These are phyloP conservation scores for Ganoderma boninense DNA, from an alignment of 1,284 basidiomycete genomes.

Conservation along the genomic window DNA sequence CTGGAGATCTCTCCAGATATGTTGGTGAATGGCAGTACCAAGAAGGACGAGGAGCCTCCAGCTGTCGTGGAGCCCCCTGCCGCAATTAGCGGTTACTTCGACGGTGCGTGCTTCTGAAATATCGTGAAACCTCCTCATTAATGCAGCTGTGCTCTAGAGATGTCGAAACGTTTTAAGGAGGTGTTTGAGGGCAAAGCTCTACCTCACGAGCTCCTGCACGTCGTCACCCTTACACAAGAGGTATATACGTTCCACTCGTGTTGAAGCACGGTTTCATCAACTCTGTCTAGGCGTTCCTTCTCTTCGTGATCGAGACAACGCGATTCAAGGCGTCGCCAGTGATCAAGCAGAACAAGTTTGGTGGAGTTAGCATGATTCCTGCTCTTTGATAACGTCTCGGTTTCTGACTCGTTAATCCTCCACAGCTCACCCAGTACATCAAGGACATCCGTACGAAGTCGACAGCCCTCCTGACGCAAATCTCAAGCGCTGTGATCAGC, in stretches of 20 bases:
- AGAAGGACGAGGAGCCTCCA: conserved; percentile 76
- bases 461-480: conserved; percentile 58
- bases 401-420: conserved; percentile 11
- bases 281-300: conserved; percentile 64
- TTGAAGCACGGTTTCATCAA: background rate
- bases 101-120: conserved; percentile 48
- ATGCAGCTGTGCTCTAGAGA: conserved; percentile 48
- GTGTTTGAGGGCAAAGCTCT: conserved; percentile 48
- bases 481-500: conserved; percentile 60
- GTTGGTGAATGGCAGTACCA: conserved; percentile 56
- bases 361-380: conserved; percentile 51
- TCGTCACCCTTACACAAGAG: conserved; percentile 79
- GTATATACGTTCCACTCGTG: conserved; percentile 43
- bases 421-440: conserved; percentile 70
- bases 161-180: conserved; percentile 60
- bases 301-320: conserved; percentile 68
- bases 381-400: conserved; percentile 35
- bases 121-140: background rate
- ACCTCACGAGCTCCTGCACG: conserved; percentile 67
- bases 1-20: conserved; percentile 56
- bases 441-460: conserved; percentile 68
- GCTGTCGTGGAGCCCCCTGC: conserved; percentile 66
- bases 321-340: conserved; percentile 75
- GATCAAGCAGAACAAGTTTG: conserved; percentile 77
- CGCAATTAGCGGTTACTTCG: conserved; percentile 64